A percentile compares a stretch with the other conserved stretches of the same genome.
Conservation (phyloP, 1,284 basidiomycete genomes). For the Stygiomarasmius scandens region DNA sequence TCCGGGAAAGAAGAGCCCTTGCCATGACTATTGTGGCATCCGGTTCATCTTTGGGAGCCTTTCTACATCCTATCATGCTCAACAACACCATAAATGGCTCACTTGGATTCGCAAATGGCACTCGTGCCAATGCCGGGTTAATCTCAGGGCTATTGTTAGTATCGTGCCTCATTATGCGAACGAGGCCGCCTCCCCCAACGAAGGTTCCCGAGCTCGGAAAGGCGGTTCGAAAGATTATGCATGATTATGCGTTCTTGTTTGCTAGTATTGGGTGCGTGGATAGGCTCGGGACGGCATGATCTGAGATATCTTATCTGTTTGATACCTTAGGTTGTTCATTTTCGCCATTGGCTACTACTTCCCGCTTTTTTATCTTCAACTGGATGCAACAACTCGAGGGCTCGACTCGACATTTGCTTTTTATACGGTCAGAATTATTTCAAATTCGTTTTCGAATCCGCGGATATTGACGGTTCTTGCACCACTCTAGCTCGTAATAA, state of each 20-base stretch:
- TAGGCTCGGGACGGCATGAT: too few species aligned
- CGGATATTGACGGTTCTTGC: too few species aligned
- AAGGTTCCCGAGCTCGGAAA: conserved; percentile 12
- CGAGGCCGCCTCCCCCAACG: conserved; percentile 19
- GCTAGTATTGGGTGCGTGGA: conserved; percentile 20
- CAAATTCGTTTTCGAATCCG: too few species aligned
- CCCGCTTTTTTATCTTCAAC: conserved; percentile 34
- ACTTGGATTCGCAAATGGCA: conserved; percentile 35
- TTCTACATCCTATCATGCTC: conserved; percentile 15
- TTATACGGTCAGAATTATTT: conserved; percentile 27
- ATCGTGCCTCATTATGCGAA: conserved; percentile 29
- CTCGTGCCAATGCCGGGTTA: conserved; percentile 28
- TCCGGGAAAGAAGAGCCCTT: conserved; percentile 31
- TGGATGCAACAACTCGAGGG: conserved; percentile 29
- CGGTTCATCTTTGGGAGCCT: conserved; percentile 12
- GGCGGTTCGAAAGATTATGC: conserved; percentile 14
- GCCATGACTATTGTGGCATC: conserved; percentile 38
- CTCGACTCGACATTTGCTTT: conserved; percentile 28
- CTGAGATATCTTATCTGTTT: background rate
- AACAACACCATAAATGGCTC: conserved; percentile 27
- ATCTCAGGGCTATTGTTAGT: conserved; percentile 27
- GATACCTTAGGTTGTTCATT: conserved; percentile 15
- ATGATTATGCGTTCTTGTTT: conserved; percentile 18
- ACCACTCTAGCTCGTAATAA: conserved; percentile 30
- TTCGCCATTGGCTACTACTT: conserved; percentile 29